Conservation (phyloP, 1,284 basidiomycete species). For the Sphagnurus paluster region DNA sequence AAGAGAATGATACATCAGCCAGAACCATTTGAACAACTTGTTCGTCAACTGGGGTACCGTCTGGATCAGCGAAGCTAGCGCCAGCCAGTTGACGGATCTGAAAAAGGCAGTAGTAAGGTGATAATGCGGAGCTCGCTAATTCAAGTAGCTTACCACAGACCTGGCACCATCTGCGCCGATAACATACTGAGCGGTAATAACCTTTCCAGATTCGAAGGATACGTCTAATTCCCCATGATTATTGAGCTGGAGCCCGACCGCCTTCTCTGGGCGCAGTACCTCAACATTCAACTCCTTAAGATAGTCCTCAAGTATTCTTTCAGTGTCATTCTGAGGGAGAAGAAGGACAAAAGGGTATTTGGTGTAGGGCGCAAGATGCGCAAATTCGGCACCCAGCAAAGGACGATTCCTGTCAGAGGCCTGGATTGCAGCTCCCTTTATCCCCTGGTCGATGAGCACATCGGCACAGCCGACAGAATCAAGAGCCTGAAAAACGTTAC, state of each 20-base stretch:
- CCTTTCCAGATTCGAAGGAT: constrained; percentile 48
- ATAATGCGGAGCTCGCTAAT: no score
- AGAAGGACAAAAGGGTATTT: constrained; percentile 44
- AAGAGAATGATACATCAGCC: constrained; percentile 34
- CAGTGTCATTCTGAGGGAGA: constrained; percentile 49
- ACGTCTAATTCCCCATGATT: constrained; percentile 36
- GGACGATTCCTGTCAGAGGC: constrained; percentile 32
- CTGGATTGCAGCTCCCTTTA: constrained; percentile 25
- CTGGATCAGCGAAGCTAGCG: constrained; percentile 36
- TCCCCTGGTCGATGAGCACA: constrained; percentile 39
- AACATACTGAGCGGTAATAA: constrained; percentile 47
- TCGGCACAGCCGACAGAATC: constrained; percentile 47
- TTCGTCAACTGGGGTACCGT: constrained; percentile 27
- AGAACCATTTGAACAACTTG: constrained; percentile 31
- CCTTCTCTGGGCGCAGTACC: constrained; percentile 38
- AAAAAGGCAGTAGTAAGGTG: background rate
- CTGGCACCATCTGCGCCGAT: constrained; percentile 58
- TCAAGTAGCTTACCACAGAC: constrained; percentile 41
- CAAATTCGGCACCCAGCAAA: constrained; percentile 35
- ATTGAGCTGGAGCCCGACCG: constrained; percentile 29
- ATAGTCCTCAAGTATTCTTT: constrained; percentile 39
- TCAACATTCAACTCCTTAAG: constrained; percentile 33
- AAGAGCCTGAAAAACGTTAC: constrained; percentile 35
- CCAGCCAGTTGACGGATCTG: constrained; percentile 34
- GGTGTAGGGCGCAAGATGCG: constrained; percentile 36